Conservation (phyloP, 352 stramenopile genomes). For the Phytophthora cactorum region DNA sequence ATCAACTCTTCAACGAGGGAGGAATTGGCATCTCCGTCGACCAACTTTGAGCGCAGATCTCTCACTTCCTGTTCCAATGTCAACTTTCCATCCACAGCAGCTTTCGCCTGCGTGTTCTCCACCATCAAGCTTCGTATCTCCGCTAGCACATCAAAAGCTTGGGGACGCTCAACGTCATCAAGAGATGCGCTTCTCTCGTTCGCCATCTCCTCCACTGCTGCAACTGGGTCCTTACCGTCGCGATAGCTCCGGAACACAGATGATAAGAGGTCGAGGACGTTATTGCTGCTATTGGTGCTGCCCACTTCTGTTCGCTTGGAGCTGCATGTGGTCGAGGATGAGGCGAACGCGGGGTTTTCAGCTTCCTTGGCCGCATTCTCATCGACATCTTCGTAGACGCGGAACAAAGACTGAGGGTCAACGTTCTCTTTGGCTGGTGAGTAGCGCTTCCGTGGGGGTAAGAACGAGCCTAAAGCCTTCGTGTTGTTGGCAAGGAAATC, state of each 20-base stretch:
- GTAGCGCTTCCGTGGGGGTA: constrained; percentile 34
- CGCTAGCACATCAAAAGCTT: constrained; percentile 36
- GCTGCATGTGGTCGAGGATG: not conserved
- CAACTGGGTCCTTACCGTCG: constrained; percentile 24
- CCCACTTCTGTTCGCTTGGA: not conserved
- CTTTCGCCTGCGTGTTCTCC: constrained; percentile 25
- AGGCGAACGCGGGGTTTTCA: constrained; percentile 15
- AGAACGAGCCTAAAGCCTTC: constrained; percentile 22
- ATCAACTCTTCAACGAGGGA: constrained; percentile 23
- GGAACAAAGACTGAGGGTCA: constrained; percentile 41
- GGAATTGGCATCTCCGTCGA: not conserved
- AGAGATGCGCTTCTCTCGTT: constrained; percentile 32
- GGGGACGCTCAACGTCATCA: constrained; percentile 27
- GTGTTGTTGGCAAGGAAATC: constrained; percentile 54
- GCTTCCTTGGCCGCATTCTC: constrained; percentile 7
- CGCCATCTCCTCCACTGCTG: constrained; percentile 26
- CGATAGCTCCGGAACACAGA: constrained; percentile 36
- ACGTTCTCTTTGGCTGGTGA: constrained; percentile 58
- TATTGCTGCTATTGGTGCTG: constrained; percentile 26
- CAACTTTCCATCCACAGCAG: constrained; percentile 45
- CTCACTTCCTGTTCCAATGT: constrained; percentile 52
- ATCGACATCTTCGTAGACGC: constrained; percentile 28
- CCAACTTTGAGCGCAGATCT: constrained; percentile 35
- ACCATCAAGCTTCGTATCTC: constrained; percentile 42
- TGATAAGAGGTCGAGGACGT: constrained; percentile 44